Conservation (phyloP, 2,329 filamentous ascomycete species). For the Scytalidium lignicola region DNA sequence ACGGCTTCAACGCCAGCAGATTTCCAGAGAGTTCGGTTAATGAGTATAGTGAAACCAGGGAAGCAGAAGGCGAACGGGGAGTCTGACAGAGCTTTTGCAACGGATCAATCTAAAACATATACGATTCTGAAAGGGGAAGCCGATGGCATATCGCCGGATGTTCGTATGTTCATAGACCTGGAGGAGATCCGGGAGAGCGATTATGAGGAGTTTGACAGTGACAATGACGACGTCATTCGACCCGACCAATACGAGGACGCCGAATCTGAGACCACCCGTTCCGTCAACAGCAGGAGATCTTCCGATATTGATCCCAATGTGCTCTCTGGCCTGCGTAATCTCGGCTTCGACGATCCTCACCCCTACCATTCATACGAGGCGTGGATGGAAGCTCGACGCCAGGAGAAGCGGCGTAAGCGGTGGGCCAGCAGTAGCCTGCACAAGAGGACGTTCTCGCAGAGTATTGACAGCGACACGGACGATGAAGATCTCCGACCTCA, state of each 20-base stretch:
- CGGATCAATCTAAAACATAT: no score
- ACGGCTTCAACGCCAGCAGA: background rate
- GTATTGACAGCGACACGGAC: conserved; percentile 29
- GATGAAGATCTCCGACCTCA: conserved; percentile 27
- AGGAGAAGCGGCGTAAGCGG: conserved; percentile 21
- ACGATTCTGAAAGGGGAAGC: no score
- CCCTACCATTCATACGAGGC: conserved; percentile 5
- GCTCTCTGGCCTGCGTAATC: conserved; percentile 13
- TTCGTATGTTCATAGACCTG: no score
- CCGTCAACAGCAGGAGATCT: background rate
- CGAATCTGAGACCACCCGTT: conserved; percentile 18
- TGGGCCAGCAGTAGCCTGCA: conserved; percentile 24
- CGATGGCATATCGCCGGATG: no score
- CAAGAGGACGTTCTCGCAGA: conserved; percentile 26
- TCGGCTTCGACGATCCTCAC: conserved; percentile 16
- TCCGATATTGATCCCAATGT: conserved; percentile 20
- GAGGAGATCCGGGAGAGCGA: conserved; percentile 25
- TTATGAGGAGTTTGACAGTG: conserved; percentile 21
- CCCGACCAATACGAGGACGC: conserved; percentile 29
- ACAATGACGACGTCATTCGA: conserved; percentile 22
- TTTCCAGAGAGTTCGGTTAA: conserved; percentile 2
- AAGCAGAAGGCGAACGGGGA: no score
- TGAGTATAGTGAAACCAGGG: no score
- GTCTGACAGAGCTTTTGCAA: no score
- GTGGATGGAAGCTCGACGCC: conserved; percentile 17